These are phyloP conservation scores for Xylaria multiplex DNA, from an alignment of 2,329 filamentous ascomycete species.

Conservation along the genomic window DNA sequence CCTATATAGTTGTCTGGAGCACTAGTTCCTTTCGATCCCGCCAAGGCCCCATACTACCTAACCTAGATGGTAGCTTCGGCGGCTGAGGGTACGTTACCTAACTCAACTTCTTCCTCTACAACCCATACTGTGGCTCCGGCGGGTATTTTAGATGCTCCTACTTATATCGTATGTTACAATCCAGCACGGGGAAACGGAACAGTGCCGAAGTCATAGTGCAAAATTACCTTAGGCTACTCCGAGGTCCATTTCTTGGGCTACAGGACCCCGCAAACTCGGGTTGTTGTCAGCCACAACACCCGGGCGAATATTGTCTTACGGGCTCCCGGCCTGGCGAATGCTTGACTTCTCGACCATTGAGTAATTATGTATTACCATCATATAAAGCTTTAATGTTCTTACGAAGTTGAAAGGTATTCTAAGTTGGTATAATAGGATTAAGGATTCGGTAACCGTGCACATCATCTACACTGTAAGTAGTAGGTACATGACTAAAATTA, in stretches of 20 bases:
- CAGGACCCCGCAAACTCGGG: too few species aligned
- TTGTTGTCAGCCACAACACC: neutral
- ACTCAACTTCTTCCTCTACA: neutral
- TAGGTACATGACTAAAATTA: neutral
- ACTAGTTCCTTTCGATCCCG: too few species aligned
- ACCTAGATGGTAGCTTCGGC: neutral
- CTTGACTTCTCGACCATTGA: neutral
- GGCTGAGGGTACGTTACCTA: neutral
- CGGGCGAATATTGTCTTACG: neutral
- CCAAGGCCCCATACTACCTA: too few species aligned
- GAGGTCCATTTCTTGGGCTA: neutral
- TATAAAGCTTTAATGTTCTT: neutral
- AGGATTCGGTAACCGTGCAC: conserved; percentile 13
- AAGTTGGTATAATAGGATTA: neutral
- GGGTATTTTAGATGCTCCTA: neutral
- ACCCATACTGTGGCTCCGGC: neutral
- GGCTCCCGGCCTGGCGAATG: neutral
- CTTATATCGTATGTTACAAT: conserved; percentile 8
- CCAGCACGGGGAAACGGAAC: neutral
- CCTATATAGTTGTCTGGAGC: too few species aligned
- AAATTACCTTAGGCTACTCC: neutral
- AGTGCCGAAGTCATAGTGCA: neutral
- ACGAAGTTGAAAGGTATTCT: neutral
- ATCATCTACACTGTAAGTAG: neutral
- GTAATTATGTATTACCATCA: neutral